Percentiles rank a stretch among this genome's conserved stretches.
Evolutionary conservation across 2,329 filamentous ascomycete genomes (phyloP).

Genomic region (Elsinoe arachidis): DNA sequence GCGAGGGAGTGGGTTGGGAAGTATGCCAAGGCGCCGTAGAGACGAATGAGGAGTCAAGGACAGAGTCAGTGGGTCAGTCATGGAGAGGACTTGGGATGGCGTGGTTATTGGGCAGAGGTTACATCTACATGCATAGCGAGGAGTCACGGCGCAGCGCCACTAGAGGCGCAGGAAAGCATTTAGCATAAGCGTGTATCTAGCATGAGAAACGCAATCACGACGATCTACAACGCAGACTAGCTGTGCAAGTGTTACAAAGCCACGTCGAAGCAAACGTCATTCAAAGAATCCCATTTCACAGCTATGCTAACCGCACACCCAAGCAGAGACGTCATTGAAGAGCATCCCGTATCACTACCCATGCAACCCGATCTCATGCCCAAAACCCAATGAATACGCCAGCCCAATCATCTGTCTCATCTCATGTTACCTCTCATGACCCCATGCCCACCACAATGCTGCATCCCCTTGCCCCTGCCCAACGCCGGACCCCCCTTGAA

Average conservation of each 20-base stretch:
- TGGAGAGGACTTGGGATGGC: not conserved
- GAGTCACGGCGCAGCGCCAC: not conserved
- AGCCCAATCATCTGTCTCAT: not conserved
- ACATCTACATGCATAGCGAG: slow-evolving; percentile 9
- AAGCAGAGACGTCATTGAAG: not conserved
- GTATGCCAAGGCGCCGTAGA: slow-evolving; percentile 46
- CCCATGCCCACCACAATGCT: not conserved
- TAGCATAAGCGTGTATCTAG: not conserved
- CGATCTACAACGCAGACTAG: not conserved
- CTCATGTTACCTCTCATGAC: not conserved
- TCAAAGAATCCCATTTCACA: not conserved
- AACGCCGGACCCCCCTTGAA: no score
- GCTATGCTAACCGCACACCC: not conserved
- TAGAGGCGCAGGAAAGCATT: not conserved
- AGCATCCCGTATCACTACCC: not conserved
- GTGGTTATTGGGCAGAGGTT: not conserved
- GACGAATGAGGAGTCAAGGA: not conserved
- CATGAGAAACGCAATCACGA: not conserved
- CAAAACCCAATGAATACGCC: not conserved
- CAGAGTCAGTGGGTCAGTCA: not conserved
- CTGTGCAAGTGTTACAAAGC: no score
- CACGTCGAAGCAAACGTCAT: no score
- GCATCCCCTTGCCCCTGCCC: not conserved
- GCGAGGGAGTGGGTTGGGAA: slow-evolving; percentile 64
- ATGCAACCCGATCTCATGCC: not conserved